Conservation (phyloP, 2,329 filamentous ascomycete genomes). For the Rhynchosporium secalis region DNA sequence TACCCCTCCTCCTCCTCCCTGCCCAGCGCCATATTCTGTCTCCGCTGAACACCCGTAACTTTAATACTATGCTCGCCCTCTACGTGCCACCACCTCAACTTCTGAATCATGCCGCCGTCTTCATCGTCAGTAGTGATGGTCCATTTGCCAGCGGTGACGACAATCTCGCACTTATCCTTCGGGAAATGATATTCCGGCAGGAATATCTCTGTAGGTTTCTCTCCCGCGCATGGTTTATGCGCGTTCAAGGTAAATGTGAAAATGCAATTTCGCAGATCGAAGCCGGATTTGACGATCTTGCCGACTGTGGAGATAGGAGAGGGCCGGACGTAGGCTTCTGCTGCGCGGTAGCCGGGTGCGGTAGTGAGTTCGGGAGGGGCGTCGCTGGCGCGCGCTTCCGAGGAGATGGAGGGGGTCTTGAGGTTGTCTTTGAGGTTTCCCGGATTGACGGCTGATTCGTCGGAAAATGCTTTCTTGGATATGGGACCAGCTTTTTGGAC, state of each 20-base stretch:
- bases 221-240: conserved; percentile 57
- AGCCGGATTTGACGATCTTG: conserved; percentile 68
- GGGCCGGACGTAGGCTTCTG: conserved; percentile 89
- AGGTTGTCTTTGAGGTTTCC: conserved; percentile 74
- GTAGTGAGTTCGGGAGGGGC: conserved; percentile 59
- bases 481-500: conserved; percentile 42
- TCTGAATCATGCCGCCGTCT: conserved; percentile 69
- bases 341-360: conserved; percentile 77
- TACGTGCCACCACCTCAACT: conserved; percentile 88
- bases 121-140: conserved; percentile 74
- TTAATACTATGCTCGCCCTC: conserved; percentile 80
- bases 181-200: conserved; percentile 94
- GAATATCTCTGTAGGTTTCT: conserved; percentile 77
- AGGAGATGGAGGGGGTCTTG: conserved; percentile 65
- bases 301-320: conserved; percentile 76
- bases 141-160: conserved; percentile 87
- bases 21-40: conserved; percentile 50
- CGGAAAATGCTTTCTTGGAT: conserved; percentile 46
- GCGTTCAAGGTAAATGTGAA: conserved; percentile 74
- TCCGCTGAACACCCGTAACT: conserved; percentile 71
- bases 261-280: conserved; percentile 76
- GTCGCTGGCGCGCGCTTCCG: conserved; percentile 47
- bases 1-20: conserved; percentile 73
- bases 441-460: conserved; percentile 66
- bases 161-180: conserved; percentile 66